Conservation (phyloP, 495 filamentous ascomycete species). For the Baudoinia panamericana region DNA sequence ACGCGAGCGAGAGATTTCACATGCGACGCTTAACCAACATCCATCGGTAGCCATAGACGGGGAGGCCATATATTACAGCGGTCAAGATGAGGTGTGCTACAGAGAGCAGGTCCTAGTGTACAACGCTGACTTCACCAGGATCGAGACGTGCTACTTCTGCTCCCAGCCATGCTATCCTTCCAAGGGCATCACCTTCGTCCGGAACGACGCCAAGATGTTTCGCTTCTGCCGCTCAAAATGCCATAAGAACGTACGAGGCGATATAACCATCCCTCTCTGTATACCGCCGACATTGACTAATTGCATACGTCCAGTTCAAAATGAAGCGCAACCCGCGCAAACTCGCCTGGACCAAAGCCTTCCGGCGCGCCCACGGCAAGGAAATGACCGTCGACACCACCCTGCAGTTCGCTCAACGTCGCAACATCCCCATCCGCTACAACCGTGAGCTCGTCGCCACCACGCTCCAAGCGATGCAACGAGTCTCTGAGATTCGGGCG, state of each 20-base stretch:
- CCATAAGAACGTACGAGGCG: slow-evolving; percentile 56
- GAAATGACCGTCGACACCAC: slow-evolving; percentile 93
- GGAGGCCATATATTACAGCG: too few relatives aligned
- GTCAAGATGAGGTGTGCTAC: too few relatives aligned
- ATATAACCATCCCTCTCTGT: slow-evolving; percentile 1
- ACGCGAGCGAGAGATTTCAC: too few relatives aligned
- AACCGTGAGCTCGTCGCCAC: slow-evolving; percentile 75
- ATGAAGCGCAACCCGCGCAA: slow-evolving; percentile 86
- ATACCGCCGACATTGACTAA: slow-evolving; percentile 3
- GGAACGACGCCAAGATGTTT: slow-evolving; percentile 66
- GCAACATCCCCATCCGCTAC: slow-evolving; percentile 92
- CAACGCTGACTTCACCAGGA: too few relatives aligned
- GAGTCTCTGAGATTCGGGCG: slow-evolving; percentile 72
- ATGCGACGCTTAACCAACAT: too few relatives aligned
- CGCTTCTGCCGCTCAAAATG: slow-evolving; percentile 77
- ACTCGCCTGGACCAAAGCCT: slow-evolving; percentile 33
- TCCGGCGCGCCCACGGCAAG: slow-evolving; percentile 31
- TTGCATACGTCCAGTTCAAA: slow-evolving; percentile 49
- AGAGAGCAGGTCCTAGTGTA: too few relatives aligned
- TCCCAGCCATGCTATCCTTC: slow-evolving; percentile 71
- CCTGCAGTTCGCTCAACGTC: slow-evolving; percentile 77
- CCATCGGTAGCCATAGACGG: too few relatives aligned
- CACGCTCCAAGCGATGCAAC: slow-evolving; percentile 83
- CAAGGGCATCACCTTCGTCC: slow-evolving; percentile 76
- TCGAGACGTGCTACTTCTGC: slow-evolving; percentile 90